Conservation (phyloP, 257 asterid species). For the Oldenlandia corymbosa region DNA sequence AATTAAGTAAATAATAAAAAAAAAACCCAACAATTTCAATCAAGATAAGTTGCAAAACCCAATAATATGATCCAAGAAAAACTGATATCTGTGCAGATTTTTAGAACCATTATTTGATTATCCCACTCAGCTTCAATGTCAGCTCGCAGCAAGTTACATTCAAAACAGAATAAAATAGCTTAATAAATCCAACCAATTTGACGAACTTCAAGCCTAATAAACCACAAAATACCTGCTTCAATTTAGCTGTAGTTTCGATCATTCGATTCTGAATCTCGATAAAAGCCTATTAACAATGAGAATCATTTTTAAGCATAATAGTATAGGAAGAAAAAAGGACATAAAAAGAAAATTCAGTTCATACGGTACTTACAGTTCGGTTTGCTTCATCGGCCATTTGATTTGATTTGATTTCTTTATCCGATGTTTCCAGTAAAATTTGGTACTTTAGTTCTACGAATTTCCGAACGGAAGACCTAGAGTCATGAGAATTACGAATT, state of each 20-base stretch:
- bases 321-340: background rate
- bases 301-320: background rate
- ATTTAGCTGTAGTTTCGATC: constrained; percentile 79
- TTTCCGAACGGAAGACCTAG: too few relatives aligned
- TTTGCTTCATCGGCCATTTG: constrained; percentile 89
- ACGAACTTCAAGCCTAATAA: background rate
- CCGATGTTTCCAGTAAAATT: too few relatives aligned
- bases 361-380: constrained; percentile 41
- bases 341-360: background rate
- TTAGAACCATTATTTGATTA: background rate
- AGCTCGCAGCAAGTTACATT: background rate
- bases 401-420: background rate
- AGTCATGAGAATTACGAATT: too few relatives aligned
- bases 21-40: background rate
- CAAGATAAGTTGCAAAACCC: background rate
- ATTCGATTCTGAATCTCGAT: constrained; percentile 86
- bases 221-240: constrained; percentile 63
- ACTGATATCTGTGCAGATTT: too few relatives aligned
- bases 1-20: background rate
- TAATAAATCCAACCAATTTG: background rate
- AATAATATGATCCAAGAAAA: background rate
- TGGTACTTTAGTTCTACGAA: too few relatives aligned
- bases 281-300: constrained; percentile 56
- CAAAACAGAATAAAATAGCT: background rate
- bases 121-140: constrained; percentile 5